These are phyloP conservation scores for Cystobasidium ongulense DNA, from an alignment of 768 basidiomycete species.

Conservation along the genomic window DNA sequence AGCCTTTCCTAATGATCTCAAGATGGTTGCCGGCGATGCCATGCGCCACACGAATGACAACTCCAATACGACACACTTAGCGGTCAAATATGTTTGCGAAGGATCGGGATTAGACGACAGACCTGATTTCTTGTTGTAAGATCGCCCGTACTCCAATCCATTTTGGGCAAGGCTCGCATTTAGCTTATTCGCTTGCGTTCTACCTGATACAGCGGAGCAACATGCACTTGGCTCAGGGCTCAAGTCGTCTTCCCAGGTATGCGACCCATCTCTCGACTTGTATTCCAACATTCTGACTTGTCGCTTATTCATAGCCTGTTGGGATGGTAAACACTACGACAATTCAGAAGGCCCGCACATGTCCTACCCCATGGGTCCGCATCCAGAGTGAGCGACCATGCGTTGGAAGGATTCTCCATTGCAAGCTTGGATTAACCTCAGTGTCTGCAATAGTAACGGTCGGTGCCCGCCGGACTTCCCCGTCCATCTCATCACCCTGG, in stretches of 20 bases:
- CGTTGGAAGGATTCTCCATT: no score
- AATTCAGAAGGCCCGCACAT: conserved; percentile 46
- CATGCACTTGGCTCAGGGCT: conserved; percentile 46
- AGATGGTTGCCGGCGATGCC: conserved; percentile 47
- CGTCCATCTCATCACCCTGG: conserved; percentile 31
- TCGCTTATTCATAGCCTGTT: conserved; percentile 43
- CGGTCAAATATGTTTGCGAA: conserved; percentile 46
- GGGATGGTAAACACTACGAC: conserved; percentile 46
- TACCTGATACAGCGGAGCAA: conserved; percentile 36
- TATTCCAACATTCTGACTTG: no score
- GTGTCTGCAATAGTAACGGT: not conserved
- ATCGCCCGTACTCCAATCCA: not conserved
- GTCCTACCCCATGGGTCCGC: conserved; percentile 39
- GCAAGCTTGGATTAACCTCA: not conserved
- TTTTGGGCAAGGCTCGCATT: no score
- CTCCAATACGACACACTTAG: conserved; percentile 40
- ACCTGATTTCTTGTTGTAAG: conserved; percentile 44
- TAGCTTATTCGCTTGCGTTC: not conserved
- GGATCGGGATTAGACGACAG: conserved; percentile 44
- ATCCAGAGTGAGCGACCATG: conserved; percentile 16
- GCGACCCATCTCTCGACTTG: not conserved
- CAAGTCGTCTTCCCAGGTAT: conserved; percentile 47
- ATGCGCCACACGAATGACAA: conserved; percentile 44
- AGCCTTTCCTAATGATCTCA: conserved; percentile 47
- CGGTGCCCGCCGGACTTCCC: conserved; percentile 6